phyloP scores from a whole-genome alignment of 352 stramenopile genomes.

The Phytophthora sp. region DNA sequence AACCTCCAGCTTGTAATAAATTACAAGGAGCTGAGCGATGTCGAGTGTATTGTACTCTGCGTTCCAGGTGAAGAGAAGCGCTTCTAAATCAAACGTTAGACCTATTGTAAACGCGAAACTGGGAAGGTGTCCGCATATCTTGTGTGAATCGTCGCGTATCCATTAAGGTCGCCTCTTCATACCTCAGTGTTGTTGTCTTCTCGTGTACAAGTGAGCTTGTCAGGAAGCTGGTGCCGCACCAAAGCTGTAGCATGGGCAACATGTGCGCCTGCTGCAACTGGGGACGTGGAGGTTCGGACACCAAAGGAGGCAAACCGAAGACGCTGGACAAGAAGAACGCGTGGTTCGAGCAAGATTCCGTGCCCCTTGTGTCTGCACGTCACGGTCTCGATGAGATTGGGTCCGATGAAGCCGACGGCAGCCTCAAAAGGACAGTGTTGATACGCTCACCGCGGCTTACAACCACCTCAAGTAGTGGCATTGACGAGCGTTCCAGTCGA shows the following conservation, averaged over 20 bases:
- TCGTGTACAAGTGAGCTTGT: background rate
- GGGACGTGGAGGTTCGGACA: slow-evolving; percentile 10
- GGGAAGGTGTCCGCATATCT: slow-evolving; percentile 17
- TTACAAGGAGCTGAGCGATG: slow-evolving; percentile 77
- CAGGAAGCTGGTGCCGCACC: background rate
- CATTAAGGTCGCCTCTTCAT: slow-evolving; percentile 19
- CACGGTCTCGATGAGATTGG: slow-evolving; percentile 44
- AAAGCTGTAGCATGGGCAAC: slow-evolving; percentile 30
- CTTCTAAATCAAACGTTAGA: slow-evolving; percentile 25
- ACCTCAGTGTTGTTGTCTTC: background rate
- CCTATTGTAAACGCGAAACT: slow-evolving; percentile 12
- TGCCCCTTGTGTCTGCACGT: slow-evolving; percentile 59
- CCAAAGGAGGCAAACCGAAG: slow-evolving; percentile 14
- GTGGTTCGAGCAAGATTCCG: slow-evolving; percentile 73
- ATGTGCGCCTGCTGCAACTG: slow-evolving; percentile 38
- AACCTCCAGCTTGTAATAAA: slow-evolving; percentile 81
- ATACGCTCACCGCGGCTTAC: slow-evolving; percentile 49
- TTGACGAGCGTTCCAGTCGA: background rate
- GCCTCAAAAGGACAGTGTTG: slow-evolving; percentile 59
- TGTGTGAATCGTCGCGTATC: slow-evolving; percentile 39
- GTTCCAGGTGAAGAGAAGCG: slow-evolving; percentile 64
- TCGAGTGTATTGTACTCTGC: slow-evolving; percentile 76
- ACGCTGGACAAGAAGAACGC: slow-evolving; percentile 37
- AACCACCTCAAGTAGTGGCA: slow-evolving; percentile 12
- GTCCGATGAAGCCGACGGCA: slow-evolving; percentile 41